phyloP scores from a whole-genome alignment of 352 stramenopile species.

The Pythium sp. region DNA sequence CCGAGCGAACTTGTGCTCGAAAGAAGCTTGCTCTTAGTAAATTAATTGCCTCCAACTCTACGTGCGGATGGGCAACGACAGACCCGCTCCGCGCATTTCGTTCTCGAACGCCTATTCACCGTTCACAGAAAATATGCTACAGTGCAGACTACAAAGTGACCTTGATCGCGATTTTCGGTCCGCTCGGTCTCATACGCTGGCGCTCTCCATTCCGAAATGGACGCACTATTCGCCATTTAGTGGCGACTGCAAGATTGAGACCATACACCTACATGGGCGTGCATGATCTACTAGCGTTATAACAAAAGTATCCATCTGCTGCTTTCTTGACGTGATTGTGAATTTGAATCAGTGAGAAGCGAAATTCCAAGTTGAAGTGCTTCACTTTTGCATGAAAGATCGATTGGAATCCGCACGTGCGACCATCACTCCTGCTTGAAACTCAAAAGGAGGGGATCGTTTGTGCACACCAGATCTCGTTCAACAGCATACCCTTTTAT shows the following conservation, averaged over 20 bases:
- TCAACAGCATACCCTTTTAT: background rate
- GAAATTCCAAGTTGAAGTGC: background rate
- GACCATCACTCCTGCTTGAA: constrained; percentile 2
- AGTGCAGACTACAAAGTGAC: background rate
- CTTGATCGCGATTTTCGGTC: background rate
- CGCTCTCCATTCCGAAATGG: no score
- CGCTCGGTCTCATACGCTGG: no score
- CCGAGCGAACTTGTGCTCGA: background rate
- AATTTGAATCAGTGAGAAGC: background rate
- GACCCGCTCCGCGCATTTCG: background rate
- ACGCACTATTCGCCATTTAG: no score
- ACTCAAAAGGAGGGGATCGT: background rate
- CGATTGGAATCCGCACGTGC: background rate
- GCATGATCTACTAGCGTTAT: no score
- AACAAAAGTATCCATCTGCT: no score
- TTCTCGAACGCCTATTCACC: background rate
- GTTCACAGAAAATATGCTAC: background rate
- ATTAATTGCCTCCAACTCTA: background rate
- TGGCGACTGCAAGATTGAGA: no score
- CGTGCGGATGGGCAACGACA: background rate
- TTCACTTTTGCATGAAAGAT: background rate
- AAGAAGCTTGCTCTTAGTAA: background rate
- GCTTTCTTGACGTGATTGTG: no score
- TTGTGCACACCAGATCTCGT: background rate
- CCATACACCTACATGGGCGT: no score